Percentiles rank a stretch among this genome's conserved stretches.
Evolutionary conservation across 768 basidiomycete genomes (phyloP).

Genomic region (Scleroderma citrinum): DNA sequence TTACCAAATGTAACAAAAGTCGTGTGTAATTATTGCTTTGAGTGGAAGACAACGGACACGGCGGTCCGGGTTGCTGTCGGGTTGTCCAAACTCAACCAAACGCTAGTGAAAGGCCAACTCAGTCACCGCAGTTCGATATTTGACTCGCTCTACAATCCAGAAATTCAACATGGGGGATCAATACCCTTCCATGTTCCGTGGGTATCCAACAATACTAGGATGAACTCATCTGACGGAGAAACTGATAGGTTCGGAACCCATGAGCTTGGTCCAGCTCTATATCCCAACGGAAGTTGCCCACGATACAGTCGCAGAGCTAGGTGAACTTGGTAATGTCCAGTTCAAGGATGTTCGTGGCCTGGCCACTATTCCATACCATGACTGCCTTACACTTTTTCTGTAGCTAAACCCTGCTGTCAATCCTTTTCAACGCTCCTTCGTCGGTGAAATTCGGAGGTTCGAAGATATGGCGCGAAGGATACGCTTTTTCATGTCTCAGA

Average conservation of each 20-base stretch:
- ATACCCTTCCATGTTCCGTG: conserved; percentile 83
- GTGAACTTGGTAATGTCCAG: conserved; percentile 92
- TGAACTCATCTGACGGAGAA: conserved; percentile 5
- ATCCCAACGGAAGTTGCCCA: conserved; percentile 97
- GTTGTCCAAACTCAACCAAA: not conserved
- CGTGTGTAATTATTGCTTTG: conserved; percentile 11
- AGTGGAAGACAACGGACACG: too few relatives aligned
- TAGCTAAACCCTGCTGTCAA: conserved; percentile 94
- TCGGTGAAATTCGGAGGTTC: conserved; percentile 89
- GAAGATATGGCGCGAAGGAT: conserved; percentile 96
- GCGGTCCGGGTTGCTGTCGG: not conserved
- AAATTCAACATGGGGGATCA: conserved; percentile 57
- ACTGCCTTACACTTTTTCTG: conserved; percentile 3
- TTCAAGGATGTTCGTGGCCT: conserved; percentile 84
- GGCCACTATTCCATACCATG: not conserved
- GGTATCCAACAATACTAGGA: not conserved
- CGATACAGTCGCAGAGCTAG: conserved; percentile 92
- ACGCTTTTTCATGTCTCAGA: conserved; percentile 83
- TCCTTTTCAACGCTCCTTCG: conserved; percentile 97
- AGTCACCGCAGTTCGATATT: not conserved
- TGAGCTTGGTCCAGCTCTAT: conserved; percentile 97
- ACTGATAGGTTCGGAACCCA: conserved; percentile 82
- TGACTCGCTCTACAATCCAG: not conserved
- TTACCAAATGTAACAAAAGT: not conserved
- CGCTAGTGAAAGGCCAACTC: not conserved